A percentile compares a stretch with the other conserved stretches of the same genome.
These are phyloP conservation scores for Pyrenochaeta sp. DNA, from an alignment of 2,329 filamentous ascomycete species.

Conservation along the genomic window DNA sequence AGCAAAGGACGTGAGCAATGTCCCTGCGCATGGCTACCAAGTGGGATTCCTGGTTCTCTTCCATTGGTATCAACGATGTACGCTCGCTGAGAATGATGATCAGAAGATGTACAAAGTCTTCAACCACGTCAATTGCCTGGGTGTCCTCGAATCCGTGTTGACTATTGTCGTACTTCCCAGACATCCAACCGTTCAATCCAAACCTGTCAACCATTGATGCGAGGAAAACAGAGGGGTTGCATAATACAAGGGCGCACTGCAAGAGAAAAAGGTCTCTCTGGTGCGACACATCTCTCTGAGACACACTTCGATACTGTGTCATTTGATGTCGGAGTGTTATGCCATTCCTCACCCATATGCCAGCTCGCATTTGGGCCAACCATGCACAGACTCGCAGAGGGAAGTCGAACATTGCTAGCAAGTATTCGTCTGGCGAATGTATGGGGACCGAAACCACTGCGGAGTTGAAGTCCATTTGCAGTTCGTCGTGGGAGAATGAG, in stretches of 20 bases:
- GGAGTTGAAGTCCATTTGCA: constrained; percentile 67
- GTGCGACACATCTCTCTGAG: constrained; percentile 88
- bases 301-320: constrained; percentile 88
- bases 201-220: constrained; percentile 92
- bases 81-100: constrained; percentile 91
- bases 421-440: constrained; percentile 74
- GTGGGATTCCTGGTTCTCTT: constrained; percentile 70
- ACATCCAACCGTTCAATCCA: constrained; percentile 86
- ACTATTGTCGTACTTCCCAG: constrained; percentile 74
- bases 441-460: constrained; percentile 68
- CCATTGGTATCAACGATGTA: constrained; percentile 74
- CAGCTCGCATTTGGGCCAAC: constrained; percentile 97
- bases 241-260: constrained; percentile 88
- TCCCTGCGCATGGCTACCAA: constrained; percentile 81
- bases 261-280: constrained; percentile 94
- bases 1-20: constrained; percentile 91
- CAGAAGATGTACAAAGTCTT: constrained; percentile 93
- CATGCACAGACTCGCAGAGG: constrained; percentile 93
- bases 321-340: constrained; percentile 96
- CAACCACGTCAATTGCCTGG: constrained; percentile 90
- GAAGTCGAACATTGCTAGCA: constrained; percentile 90
- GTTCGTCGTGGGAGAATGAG: constrained; percentile 73
- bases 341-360: constrained; percentile 98
- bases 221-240: constrained; percentile 81
- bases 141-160: constrained; percentile 77